phyloP scores from a whole-genome alignment of 2,329 filamentous ascomycete species.

The Microascus cirrosus region DNA sequence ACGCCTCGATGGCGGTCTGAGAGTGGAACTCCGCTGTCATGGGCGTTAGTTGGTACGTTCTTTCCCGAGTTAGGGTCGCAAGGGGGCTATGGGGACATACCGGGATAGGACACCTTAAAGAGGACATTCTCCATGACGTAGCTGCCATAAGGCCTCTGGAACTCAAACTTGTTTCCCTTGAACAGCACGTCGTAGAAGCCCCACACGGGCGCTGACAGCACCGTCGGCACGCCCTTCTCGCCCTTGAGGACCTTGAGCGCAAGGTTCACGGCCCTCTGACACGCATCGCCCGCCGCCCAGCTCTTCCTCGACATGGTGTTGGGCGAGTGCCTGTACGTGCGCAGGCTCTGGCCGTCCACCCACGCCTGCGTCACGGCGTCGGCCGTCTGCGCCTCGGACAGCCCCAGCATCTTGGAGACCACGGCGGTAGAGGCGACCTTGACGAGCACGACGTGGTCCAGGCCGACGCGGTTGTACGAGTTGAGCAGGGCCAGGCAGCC shows the following conservation, averaged over 20 bases:
- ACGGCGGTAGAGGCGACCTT: conserved; percentile 95
- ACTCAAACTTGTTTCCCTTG: conserved; percentile 90
- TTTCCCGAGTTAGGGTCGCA: not conserved
- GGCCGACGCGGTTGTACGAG: conserved; percentile 96
- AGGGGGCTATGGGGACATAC: conserved; percentile 31
- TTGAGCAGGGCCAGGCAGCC: conserved; percentile 94
- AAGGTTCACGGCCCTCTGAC: conserved; percentile 87
- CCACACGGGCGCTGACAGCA: conserved; percentile 87
- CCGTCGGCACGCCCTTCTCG: conserved; percentile 82
- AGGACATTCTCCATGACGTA: conserved; percentile 99
- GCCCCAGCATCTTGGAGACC: conserved; percentile 87
- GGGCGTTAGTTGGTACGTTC: not conserved
- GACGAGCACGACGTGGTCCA: conserved; percentile 96
- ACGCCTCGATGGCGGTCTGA: conserved; percentile 93
- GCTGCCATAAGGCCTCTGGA: conserved; percentile 91
- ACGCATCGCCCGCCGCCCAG: conserved; percentile 96
- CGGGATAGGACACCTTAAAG: conserved; percentile 98
- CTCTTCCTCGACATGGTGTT: conserved; percentile 99
- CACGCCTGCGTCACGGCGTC: conserved; percentile 95
- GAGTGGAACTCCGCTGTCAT: conserved; percentile 86
- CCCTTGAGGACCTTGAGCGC: conserved; percentile 85
- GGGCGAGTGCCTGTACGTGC: conserved; percentile 92
- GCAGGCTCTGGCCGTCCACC: conserved; percentile 91
- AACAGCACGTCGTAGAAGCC: conserved; percentile 99
- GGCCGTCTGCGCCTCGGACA: conserved; percentile 81